Conservation (phyloP, 2,329 filamentous ascomycete species). For the Sclerotinia borealis region DNA sequence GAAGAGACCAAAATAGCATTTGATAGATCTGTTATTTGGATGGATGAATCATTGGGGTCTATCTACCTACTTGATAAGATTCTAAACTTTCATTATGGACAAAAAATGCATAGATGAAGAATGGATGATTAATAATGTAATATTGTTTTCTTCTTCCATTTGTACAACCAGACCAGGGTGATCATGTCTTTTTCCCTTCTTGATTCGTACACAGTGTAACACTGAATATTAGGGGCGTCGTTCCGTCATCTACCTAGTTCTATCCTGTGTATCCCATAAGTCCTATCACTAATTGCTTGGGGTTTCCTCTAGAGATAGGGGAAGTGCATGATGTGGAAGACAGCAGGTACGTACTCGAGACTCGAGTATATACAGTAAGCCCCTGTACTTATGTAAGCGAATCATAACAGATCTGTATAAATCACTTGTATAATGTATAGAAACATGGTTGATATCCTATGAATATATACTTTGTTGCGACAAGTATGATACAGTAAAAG, state of each 20-base stretch:
- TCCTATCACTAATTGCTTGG: too few species aligned
- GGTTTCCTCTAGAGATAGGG: too few species aligned
- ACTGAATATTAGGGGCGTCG: background rate
- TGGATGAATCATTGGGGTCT: background rate
- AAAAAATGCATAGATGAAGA: background rate
- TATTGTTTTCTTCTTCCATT: background rate
- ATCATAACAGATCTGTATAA: background rate
- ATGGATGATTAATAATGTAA: background rate
- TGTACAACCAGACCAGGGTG: background rate
- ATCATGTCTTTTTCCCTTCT: background rate
- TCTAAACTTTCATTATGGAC: background rate
- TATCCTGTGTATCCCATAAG: too few species aligned
- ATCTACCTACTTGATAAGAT: conserved; percentile 1
- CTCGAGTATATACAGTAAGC: too few species aligned
- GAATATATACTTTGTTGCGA: too few species aligned
- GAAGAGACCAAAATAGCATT: background rate
- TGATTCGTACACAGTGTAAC: background rate
- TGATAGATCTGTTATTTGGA: conserved; percentile 7
- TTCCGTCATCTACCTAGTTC: background rate
- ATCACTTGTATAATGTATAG: too few species aligned
- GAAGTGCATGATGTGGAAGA: background rate
- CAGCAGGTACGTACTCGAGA: too few species aligned
- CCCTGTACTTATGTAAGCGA: background rate
- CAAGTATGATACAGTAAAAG: background rate
- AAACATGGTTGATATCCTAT: too few species aligned